Percentiles rank a stretch among this genome's conserved stretches.
These are phyloP conservation scores for Cystobasidium sp. DNA, from an alignment of 1,284 basidiomycete species.

Conservation along the genomic window DNA sequence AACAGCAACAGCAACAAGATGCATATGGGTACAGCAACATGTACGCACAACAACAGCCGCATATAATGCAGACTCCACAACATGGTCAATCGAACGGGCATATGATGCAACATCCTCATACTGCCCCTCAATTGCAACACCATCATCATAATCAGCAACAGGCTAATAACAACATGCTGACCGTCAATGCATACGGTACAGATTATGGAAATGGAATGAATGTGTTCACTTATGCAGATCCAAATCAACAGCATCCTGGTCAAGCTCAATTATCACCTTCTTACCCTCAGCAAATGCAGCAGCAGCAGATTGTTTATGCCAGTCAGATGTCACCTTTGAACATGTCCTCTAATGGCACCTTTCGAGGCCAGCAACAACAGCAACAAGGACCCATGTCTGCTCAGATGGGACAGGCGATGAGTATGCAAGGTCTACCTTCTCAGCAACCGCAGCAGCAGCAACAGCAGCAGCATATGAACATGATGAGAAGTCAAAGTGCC, in stretches of 20 bases:
- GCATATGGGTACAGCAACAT: not conserved
- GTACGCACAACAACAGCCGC: slow-evolving; percentile 5
- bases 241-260: not conserved
- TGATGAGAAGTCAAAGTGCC: slow-evolving; percentile 20
- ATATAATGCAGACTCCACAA: slow-evolving; percentile 21
- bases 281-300: slow-evolving; percentile 15
- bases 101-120: slow-evolving; percentile 26
- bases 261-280: slow-evolving; percentile 16
- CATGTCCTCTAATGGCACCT: slow-evolving; percentile 5
- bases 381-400: not conserved
- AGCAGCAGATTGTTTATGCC: slow-evolving; percentile 15
- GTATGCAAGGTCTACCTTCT: slow-evolving; percentile 22
- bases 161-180: not conserved
- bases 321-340: slow-evolving; percentile 23
- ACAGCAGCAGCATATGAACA: slow-evolving; percentile 12
- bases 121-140: slow-evolving; percentile 20
- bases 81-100: slow-evolving; percentile 1
- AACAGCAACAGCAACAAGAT: slow-evolving; percentile 16
- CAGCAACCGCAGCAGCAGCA: slow-evolving; percentile 8
- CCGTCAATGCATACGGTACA: not conserved
- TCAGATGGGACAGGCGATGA: slow-evolving; percentile 20
- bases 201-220: slow-evolving; percentile 10
- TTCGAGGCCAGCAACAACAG: slow-evolving; percentile 8
- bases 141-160: slow-evolving; percentile 27
- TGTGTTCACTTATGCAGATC: slow-evolving; percentile 2